A percentile compares a stretch with the other conserved stretches of the same genome.
Evolutionary conservation across 192 early-diverging fungal species (phyloP).

Genomic region (Coemansia sp.): DNA sequence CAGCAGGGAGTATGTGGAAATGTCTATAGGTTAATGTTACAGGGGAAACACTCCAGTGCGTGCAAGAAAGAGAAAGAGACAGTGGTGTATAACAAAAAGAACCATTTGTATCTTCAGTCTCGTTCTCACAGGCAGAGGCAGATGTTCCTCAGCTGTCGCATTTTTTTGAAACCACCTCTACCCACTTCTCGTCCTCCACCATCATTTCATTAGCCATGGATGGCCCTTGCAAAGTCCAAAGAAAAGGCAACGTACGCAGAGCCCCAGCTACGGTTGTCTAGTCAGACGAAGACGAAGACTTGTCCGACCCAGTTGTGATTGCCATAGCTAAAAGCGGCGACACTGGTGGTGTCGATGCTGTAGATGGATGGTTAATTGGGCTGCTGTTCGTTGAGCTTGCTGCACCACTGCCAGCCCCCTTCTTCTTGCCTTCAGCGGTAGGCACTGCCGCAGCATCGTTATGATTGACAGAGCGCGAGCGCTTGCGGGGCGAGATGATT

Average conservation of each 20-base stretch:
- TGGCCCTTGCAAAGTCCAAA: neutral
- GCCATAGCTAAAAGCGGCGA: conserved; percentile 2
- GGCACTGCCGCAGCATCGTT: conserved; percentile 35
- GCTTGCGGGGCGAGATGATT: conserved; percentile 49
- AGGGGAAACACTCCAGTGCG: neutral
- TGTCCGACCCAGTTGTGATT: neutral
- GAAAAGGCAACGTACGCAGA: neutral
- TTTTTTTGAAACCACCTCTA: neutral
- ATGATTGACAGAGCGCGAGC: conserved; percentile 39
- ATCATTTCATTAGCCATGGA: neutral
- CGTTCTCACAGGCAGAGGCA: no score
- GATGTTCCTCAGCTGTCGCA: neutral
- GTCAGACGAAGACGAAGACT: conserved; percentile 1
- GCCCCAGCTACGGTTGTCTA: neutral
- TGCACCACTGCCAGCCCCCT: neutral
- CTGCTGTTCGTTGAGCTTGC: neutral
- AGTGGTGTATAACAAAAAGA: neutral
- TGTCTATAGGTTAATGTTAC: neutral
- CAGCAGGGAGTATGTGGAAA: neutral
- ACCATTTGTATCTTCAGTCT: no score
- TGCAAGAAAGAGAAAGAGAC: neutral
- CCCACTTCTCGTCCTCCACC: neutral
- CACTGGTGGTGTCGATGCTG: neutral
- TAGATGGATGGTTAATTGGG: neutral
- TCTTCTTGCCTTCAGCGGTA: neutral